phyloP scores from a whole-genome alignment of 2,329 filamentous ascomycete species.

The Onygena corvina region DNA sequence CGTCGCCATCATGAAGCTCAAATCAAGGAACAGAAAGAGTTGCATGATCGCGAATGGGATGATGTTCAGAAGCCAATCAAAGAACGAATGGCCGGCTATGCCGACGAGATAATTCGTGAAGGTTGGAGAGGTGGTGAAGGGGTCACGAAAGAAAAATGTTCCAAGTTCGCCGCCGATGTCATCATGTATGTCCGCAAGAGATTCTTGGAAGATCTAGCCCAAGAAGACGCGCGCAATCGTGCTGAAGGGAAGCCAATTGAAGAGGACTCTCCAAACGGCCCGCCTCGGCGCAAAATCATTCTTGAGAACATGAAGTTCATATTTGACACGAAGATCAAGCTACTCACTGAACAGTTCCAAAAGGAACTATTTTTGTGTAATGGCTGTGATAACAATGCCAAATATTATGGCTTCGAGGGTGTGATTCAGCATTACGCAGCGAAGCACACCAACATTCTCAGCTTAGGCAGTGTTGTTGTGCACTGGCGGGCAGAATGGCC shows the following conservation, averaged over 20 bases:
- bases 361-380: constrained; percentile 68
- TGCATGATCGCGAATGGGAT: constrained; percentile 58
- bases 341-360: constrained; percentile 51
- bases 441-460: constrained; percentile 63
- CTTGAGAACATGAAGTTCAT: constrained; percentile 81
- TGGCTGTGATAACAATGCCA: constrained; percentile 51
- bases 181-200: constrained; percentile 53
- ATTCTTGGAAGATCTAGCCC: constrained; percentile 52
- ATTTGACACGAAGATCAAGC: constrained; percentile 64
- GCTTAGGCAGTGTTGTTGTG: constrained; percentile 59
- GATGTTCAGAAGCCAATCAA: constrained; percentile 56
- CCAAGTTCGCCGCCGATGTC: constrained; percentile 60
- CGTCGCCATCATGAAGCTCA: constrained; percentile 38
- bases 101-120: constrained; percentile 56
- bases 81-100: constrained; percentile 51
- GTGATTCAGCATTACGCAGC: constrained; percentile 74
- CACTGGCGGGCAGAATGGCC: constrained; percentile 77
- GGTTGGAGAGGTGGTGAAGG: constrained; percentile 53
- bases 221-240: constrained; percentile 40
- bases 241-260: constrained; percentile 37
- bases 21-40: constrained; percentile 44
- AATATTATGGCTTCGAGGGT: constrained; percentile 63
- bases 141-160: constrained; percentile 51
- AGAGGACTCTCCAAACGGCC: constrained; percentile 41
- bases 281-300: constrained; percentile 52